A percentile compares a stretch with the other conserved stretches of the same genome.
Conservation (phyloP, 768 basidiomycete species). For the Mycena galericulata region DNA sequence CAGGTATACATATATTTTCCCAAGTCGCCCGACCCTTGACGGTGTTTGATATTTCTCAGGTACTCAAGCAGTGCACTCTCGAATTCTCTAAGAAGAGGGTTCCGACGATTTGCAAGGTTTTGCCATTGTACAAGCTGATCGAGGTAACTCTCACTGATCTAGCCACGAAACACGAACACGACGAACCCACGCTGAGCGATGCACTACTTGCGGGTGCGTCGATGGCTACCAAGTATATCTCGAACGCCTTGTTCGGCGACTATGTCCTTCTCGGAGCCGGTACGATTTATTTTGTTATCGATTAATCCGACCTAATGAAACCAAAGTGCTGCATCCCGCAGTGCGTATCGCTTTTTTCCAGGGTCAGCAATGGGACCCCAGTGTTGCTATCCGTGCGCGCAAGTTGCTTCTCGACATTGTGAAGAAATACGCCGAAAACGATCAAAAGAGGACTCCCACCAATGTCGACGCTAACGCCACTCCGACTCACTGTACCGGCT, state of each 20-base stretch:
- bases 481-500: not conserved
- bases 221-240: constrained; percentile 23
- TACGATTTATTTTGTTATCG: too few relatives aligned
- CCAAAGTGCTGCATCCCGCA: constrained; percentile 1
- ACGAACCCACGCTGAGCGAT: not conserved
- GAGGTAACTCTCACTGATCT: constrained; percentile 13
- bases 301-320: too few relatives aligned
- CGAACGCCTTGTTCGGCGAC: constrained; percentile 30
- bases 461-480: not conserved
- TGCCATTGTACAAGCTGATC: constrained; percentile 32
- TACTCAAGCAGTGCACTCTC: constrained; percentile 3
- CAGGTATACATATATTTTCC: not conserved
- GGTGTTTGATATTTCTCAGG: not conserved
- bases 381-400: constrained; percentile 3
- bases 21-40: not conserved
- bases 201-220: constrained; percentile 17
- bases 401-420: constrained; percentile 16
- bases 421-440: not conserved
- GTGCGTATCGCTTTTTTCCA: constrained; percentile 21
- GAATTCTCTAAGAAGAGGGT: constrained; percentile 25
- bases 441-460: not conserved
- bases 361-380: constrained; percentile 13
- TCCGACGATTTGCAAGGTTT: constrained; percentile 25
- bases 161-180: not conserved
- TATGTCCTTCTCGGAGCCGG: constrained; percentile 19